phyloP scores from a whole-genome alignment of 2,329 filamentous ascomycete genomes.

The Trichoderma sp. region DNA sequence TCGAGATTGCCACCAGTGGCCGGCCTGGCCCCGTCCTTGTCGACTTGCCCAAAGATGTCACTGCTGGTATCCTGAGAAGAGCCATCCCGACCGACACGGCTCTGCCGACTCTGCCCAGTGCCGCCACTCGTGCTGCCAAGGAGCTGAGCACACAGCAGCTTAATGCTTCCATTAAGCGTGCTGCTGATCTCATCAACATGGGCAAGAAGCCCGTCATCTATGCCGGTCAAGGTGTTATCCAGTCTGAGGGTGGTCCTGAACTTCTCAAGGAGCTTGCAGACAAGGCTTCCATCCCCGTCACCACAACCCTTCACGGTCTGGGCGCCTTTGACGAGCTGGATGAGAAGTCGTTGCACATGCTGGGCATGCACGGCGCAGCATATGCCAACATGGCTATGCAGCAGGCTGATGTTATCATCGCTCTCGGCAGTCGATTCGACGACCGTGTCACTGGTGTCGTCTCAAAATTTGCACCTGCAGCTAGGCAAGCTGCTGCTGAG shows the following conservation, averaged over 20 bases:
- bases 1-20: slow-evolving; percentile 94
- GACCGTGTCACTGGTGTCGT: slow-evolving; percentile 87
- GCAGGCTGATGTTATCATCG: slow-evolving; percentile 92
- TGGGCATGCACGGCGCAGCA: slow-evolving; percentile 95
- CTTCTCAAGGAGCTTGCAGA: slow-evolving; percentile 84
- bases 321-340: slow-evolving; percentile 92
- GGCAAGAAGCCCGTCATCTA: slow-evolving; percentile 95
- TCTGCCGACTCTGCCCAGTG: slow-evolving; percentile 78
- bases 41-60: slow-evolving; percentile 95
- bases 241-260: slow-evolving; percentile 72
- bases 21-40: slow-evolving; percentile 92
- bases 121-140: slow-evolving; percentile 77
- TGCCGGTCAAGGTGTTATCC: slow-evolving; percentile 85
- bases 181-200: slow-evolving; percentile 78
- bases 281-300: slow-evolving; percentile 88
- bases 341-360: slow-evolving; percentile 93
- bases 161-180: slow-evolving; percentile 67
- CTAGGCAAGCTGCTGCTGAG: slow-evolving; percentile 79
- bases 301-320: slow-evolving; percentile 90
- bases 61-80: slow-evolving; percentile 74
- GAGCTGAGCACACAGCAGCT: slow-evolving; percentile 72
- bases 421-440: slow-evolving; percentile 89
- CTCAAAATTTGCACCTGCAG: slow-evolving; percentile 82
- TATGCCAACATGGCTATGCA: slow-evolving; percentile 99
- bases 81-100: slow-evolving; percentile 76